These are phyloP conservation scores for Neurospora discreta DNA, from an alignment of 495 filamentous ascomycete species.

Conservation along the genomic window DNA sequence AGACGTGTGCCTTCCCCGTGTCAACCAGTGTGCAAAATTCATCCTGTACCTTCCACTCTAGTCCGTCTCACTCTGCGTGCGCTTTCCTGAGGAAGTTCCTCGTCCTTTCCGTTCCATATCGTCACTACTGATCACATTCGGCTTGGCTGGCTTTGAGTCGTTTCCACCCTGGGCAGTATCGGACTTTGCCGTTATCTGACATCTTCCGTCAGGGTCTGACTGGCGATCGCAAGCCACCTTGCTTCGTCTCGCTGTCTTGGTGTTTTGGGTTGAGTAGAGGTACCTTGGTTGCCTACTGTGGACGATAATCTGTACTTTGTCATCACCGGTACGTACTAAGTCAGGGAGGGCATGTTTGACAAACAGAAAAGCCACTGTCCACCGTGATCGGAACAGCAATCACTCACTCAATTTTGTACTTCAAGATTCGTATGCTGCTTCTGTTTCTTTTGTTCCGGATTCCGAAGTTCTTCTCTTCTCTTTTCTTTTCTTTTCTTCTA, in stretches of 20 bases:
- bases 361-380: neutral
- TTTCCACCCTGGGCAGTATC: neutral
- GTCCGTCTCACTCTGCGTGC: neutral
- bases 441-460: neutral
- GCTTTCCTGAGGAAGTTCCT: neutral
- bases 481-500: neutral
- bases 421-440: neutral
- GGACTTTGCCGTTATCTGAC: neutral
- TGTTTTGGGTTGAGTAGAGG: neutral
- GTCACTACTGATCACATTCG: neutral
- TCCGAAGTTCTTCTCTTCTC: neutral
- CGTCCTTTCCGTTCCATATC: neutral
- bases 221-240: neutral
- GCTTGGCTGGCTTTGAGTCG: neutral
- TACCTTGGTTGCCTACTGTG: neutral
- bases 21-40: neutral
- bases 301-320: neutral
- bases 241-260: neutral
- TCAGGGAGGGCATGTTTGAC: neutral
- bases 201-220: neutral
- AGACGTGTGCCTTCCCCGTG: neutral
- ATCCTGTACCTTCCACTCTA: neutral
- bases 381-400: neutral
- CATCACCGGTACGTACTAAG: neutral
- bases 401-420: neutral